Conservation (phyloP, 1,284 basidiomycete species). For the Retiboletus flavoniger region DNA sequence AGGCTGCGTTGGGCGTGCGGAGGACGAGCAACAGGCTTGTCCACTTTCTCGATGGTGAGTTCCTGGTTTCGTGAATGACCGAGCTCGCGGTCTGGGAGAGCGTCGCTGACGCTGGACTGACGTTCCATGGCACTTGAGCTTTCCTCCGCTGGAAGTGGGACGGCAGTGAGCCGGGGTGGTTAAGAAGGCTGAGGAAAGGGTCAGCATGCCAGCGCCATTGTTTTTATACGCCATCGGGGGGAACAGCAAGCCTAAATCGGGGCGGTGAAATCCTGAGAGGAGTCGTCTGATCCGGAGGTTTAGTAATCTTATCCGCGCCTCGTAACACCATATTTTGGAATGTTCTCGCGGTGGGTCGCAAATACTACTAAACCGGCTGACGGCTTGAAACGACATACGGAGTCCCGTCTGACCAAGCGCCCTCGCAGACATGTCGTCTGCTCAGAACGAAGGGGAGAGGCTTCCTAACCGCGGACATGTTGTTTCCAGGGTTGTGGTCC, state of each 20-base stretch:
- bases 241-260: not conserved
- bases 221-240: conserved; percentile 27
- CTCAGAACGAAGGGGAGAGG: not conserved
- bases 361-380: conserved; percentile 27
- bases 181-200: not conserved
- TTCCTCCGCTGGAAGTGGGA: not conserved
- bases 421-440: no score
- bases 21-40: conserved; percentile 6
- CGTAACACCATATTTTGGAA: not conserved
- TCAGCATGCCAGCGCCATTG: not conserved
- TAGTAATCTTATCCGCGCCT: not conserved
- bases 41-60: conserved; percentile 16
- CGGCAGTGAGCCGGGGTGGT: not conserved
- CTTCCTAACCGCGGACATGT: conserved; percentile 3
- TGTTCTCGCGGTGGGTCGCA: conserved; percentile 11
- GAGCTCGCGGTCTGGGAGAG: conserved; percentile 14
- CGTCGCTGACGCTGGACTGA: conserved; percentile 9
- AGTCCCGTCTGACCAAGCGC: not conserved
- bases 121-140: conserved; percentile 10
- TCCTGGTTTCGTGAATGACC: conserved; percentile 11
- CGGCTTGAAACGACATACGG: not conserved
- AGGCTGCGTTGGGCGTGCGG: conserved; percentile 21
- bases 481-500: conserved; percentile 12
- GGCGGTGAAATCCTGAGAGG: not conserved
- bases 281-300: conserved; percentile 5